phyloP scores from a whole-genome alignment of 1,284 basidiomycete species.

The Irpex lacteus region DNA sequence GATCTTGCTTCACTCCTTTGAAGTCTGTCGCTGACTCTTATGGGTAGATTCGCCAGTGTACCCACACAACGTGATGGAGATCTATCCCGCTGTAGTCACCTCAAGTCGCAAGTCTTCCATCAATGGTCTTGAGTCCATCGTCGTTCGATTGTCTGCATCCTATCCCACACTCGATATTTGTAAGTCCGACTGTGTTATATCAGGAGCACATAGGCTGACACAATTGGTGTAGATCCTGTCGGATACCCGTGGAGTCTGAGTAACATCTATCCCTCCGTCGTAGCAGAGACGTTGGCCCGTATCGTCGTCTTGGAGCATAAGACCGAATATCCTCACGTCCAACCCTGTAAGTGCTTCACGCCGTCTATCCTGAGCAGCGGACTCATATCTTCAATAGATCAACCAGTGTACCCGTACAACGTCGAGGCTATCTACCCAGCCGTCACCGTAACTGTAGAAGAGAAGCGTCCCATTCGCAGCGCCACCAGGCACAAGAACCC shows the following conservation, averaged over 20 bases:
- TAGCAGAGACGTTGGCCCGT: neutral
- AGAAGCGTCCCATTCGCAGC: neutral
- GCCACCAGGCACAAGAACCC: neutral
- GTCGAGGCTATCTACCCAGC: slow-evolving; percentile 10
- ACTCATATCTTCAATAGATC: neutral
- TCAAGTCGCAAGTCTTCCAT: neutral
- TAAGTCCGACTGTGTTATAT: neutral
- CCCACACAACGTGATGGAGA: slow-evolving; percentile 11
- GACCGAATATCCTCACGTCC: slow-evolving; percentile 1
- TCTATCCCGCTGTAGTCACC: neutral
- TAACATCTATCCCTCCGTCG: slow-evolving; percentile 17
- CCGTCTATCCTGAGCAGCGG: neutral
- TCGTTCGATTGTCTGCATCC: neutral
- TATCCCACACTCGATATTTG: slow-evolving; percentile 8
- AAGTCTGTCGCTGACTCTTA: neutral
- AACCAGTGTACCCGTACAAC: slow-evolving; percentile 8
- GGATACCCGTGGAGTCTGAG: slow-evolving; percentile 23
- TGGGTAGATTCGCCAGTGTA: slow-evolving; percentile 4
- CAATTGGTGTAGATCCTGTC: slow-evolving; percentile 17
- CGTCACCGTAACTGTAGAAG: neutral
- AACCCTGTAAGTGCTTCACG: slow-evolving; percentile 4
- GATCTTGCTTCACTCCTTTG: neutral
- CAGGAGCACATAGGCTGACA: neutral
- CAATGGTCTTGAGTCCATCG: neutral
- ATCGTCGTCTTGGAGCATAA: neutral